Percentiles rank a stretch among this genome's conserved stretches.
Conservation (phyloP, 495 filamentous ascomycete genomes). For the Xylaria scruposa region DNA sequence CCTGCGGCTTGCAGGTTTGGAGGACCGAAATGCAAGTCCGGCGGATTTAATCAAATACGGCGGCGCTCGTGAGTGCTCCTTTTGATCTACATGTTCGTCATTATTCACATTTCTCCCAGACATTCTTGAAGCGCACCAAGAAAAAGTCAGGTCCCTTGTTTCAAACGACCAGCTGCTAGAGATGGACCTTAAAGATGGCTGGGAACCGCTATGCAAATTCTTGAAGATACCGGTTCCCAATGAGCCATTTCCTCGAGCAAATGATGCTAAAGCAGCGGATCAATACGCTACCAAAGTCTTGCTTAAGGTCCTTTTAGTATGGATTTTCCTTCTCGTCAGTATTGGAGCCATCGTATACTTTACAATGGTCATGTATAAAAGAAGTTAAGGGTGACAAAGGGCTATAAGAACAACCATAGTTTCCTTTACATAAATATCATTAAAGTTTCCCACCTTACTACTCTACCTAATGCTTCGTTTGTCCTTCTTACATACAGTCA, state of each 20-base stretch:
- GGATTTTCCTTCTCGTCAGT: background rate
- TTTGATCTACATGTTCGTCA: background rate
- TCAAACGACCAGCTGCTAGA: constrained; percentile 30
- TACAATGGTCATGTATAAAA: background rate
- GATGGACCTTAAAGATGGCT: constrained; percentile 39
- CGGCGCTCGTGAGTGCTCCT: constrained; percentile 32
- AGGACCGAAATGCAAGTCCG: constrained; percentile 22
- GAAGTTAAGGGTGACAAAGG: background rate
- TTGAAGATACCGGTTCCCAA: constrained; percentile 37
- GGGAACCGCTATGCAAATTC: constrained; percentile 43
- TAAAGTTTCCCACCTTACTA: too few species aligned
- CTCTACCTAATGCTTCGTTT: too few species aligned
- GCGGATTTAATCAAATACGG: constrained; percentile 31
- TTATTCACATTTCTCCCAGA: background rate
- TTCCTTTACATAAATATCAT: too few species aligned
- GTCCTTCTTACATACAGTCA: too few species aligned
- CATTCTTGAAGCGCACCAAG: constrained; percentile 1
- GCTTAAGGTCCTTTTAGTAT: background rate
- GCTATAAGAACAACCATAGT: background rate
- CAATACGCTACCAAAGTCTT: background rate
- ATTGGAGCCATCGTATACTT: background rate
- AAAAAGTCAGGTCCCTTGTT: constrained; percentile 26
- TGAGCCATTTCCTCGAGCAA: constrained; percentile 35
- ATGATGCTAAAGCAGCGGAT: constrained; percentile 32
- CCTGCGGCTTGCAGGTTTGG: constrained; percentile 31